Evolutionary conservation across 768 basidiomycete species (phyloP).

Genomic region (Rhizopogon rudus): DNA sequence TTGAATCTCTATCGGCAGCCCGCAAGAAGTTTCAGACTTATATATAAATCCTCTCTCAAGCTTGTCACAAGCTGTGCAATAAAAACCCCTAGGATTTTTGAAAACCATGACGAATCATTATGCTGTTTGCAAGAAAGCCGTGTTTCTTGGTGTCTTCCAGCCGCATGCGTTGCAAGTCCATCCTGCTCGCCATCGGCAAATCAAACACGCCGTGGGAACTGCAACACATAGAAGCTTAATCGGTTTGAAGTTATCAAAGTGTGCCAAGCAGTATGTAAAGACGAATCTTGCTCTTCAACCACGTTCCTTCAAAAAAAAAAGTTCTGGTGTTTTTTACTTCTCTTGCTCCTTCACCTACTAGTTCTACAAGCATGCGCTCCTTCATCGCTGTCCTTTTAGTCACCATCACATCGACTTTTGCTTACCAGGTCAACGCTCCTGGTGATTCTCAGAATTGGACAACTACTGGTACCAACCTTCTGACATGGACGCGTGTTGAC

Average conservation of each 20-base stretch:
- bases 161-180: background rate
- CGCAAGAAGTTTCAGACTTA: background rate
- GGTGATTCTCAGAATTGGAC: conserved; percentile 48
- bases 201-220: conserved; percentile 17
- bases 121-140: background rate
- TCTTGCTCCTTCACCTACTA: conserved; percentile 9
- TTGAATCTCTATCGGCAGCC: background rate
- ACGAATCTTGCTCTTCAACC: conserved; percentile 7
- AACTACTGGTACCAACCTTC: conserved; percentile 42
- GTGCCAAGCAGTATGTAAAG: conserved; percentile 2
- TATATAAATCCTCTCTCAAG: background rate
- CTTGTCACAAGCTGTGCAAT: background rate
- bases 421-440: conserved; percentile 60
- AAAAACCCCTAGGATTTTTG: background rate
- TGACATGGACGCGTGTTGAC: conserved; percentile 59
- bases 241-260: conserved; percentile 4
- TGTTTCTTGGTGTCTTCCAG: background rate
- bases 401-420: conserved; percentile 50
- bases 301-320: conserved; percentile 18
- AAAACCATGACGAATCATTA: background rate
- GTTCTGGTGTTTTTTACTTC: conserved; percentile 10
- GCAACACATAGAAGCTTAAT: background rate
- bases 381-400: conserved; percentile 40
- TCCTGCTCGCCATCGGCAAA: background rate
- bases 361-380: conserved; percentile 37